phyloP scores from a whole-genome alignment of 2,329 filamentous ascomycete genomes.

The Acephala macrosclerotiorum region DNA sequence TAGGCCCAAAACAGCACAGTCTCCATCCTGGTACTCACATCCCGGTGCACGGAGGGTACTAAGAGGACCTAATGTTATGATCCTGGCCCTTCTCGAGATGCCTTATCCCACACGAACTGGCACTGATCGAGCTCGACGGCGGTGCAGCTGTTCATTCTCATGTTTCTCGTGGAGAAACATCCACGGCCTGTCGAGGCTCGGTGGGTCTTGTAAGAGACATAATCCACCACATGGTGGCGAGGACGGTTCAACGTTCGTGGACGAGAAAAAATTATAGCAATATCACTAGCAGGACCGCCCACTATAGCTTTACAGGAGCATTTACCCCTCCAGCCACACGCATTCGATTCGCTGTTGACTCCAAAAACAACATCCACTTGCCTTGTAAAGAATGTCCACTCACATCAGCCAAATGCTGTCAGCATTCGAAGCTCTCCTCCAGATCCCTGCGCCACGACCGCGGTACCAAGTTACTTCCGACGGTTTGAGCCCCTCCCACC shows the following conservation, averaged over 20 bases:
- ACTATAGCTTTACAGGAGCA: constrained; percentile 4
- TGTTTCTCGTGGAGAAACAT: neutral
- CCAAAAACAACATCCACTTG: constrained; percentile 1
- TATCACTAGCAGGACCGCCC: neutral
- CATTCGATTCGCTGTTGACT: constrained; percentile 10
- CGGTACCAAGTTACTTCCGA: constrained; percentile 23
- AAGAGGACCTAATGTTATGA: neutral
- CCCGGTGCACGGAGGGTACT: constrained; percentile 3
- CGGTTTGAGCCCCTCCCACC: constrained; percentile 33
- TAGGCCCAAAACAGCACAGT: constrained; percentile 20
- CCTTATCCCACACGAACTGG: neutral
- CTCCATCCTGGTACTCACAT: constrained; percentile 6
- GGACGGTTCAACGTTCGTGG: no score
- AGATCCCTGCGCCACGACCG: constrained; percentile 20
- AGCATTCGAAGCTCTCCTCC: constrained; percentile 22
- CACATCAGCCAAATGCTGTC: constrained; percentile 18
- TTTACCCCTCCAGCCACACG: constrained; percentile 6
- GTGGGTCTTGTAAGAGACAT: neutral
- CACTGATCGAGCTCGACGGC: neutral
- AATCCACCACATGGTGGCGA: neutral
- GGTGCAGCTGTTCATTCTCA: neutral
- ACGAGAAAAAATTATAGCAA: neutral
- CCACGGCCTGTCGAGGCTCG: neutral
- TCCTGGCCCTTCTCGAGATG: neutral
- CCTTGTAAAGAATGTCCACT: constrained; percentile 2